Base-by-base conservation (phyloP, 2,329 filamentous ascomycete species). In the Didymella lethalis region DNA sequence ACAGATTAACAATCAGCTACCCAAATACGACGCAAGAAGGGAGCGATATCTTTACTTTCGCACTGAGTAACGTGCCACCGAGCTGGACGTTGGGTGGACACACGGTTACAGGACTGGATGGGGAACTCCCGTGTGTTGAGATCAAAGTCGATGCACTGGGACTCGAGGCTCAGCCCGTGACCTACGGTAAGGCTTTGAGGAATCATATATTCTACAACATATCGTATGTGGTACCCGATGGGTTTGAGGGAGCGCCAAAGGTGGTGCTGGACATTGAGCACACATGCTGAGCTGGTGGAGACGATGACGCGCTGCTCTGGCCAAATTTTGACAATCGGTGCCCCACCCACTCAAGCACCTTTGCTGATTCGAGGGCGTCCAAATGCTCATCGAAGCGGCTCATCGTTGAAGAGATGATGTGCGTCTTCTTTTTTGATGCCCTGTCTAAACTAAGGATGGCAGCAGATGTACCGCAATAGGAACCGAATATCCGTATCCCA, bases 191-290 rank as follows among this genome's bases (percentile, higher is more conserved):
- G 11, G 67, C 66, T 8, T 66, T 83, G 45, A 73, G 78, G 41
- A 72, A 81, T 48, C 79, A 82, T 48, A 72, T 73, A 58, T 78
- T 78, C 20, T 82, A 82, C 34, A 83, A 83, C 38, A 73, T 83
- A 26, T 81, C 80, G 2, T 83, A 81, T 59, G 75, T 69, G 3
- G 80, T 83, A 1, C 79, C 80, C 0, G 60, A 61, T 0, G 74
- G 66, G 2, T 82, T 81, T 41, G 59, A 72, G 16, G 79, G 81
- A 2, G 68, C 68, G 34, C 78, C 80, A 4, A 70, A 57, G 34
- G 74, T 82, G 10, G 67, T 68, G 2, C 72, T 81, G 31, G 64
- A 70, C 2, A 61, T 77, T 14, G 62, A 61, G 45, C 76, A 76
- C 60, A 75, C 73, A 10, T 77, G 75, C 54, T 83, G 43, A 29